phyloP scores from a whole-genome alignment of 495 filamentous ascomycete species.

The Xylaria venustula region DNA sequence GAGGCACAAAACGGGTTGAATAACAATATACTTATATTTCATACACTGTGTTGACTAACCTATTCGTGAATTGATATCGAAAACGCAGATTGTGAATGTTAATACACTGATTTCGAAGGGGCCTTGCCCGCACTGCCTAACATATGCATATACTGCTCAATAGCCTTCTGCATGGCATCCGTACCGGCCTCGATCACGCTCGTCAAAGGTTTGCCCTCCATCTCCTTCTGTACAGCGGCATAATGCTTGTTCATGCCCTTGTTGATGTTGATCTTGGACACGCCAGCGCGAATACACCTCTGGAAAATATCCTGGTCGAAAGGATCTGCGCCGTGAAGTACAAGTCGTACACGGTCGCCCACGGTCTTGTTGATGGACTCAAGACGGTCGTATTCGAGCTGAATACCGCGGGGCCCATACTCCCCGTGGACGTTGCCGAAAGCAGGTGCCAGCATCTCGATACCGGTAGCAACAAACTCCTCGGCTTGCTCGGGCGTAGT shows the following conservation, averaged over 20 bases:
- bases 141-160: constrained; percentile 73
- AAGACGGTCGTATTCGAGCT: constrained; percentile 70
- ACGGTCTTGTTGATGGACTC: constrained; percentile 61
- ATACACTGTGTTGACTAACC: no score
- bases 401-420: constrained; percentile 72
- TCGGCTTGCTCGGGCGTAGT: constrained; percentile 77
- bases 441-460: constrained; percentile 79
- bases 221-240: constrained; percentile 62
- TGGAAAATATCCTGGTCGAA: constrained; percentile 68
- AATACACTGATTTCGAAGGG: not conserved
- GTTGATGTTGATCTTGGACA: constrained; percentile 81
- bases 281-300: constrained; percentile 66
- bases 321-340: constrained; percentile 76
- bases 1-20: no score
- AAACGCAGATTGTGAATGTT: no score
- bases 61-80: no score
- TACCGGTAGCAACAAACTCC: constrained; percentile 75
- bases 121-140: constrained; percentile 66
- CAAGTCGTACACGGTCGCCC: constrained; percentile 61
- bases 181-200: constrained; percentile 71
- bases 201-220: constrained; percentile 67
- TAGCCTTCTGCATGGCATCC: constrained; percentile 68
- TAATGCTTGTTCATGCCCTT: constrained; percentile 76
- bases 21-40: no score
- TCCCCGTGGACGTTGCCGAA: constrained; percentile 87